A percentile compares a stretch with the other conserved stretches of the same genome.
Evolutionary conservation across 495 filamentous ascomycete species (phyloP).

Genomic region (Aspergillus cavernicola): DNA sequence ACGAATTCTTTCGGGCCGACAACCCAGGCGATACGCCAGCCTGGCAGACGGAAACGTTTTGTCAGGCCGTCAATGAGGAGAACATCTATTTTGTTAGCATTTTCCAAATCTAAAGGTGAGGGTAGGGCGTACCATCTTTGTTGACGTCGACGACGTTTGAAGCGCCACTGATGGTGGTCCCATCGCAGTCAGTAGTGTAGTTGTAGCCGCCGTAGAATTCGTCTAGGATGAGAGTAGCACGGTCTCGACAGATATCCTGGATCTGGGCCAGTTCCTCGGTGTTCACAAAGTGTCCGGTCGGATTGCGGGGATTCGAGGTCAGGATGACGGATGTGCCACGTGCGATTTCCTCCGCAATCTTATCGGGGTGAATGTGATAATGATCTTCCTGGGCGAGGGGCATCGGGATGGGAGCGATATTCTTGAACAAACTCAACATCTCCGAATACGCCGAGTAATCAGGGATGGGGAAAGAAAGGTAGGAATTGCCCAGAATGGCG

Average conservation of each 20-base stretch:
- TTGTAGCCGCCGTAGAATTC: conserved; percentile 98
- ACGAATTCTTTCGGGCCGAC: conserved; percentile 95
- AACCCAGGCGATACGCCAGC: conserved; percentile 97
- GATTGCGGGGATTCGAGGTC: conserved; percentile 96
- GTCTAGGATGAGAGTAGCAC: conserved; percentile 87
- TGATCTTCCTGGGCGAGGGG: conserved; percentile 77
- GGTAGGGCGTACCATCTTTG: conserved; percentile 48
- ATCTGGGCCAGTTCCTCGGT: conserved; percentile 81
- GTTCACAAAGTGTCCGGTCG: conserved; percentile 80
- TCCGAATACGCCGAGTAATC: conserved; percentile 86
- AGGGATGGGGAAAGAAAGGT: conserved; percentile 82
- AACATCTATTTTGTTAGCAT: conserved; percentile 51
- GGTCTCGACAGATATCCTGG: conserved; percentile 86
- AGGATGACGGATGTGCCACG: conserved; percentile 84
- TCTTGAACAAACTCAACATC: conserved; percentile 90
- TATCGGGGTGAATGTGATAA: conserved; percentile 88
- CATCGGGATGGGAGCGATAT: conserved; percentile 86
- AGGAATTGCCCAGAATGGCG: conserved; percentile 87
- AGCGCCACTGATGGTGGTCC: conserved; percentile 79
- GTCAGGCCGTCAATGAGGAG: conserved; percentile 94
- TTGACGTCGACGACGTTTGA: conserved; percentile 74
- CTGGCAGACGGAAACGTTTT: conserved; percentile 93
- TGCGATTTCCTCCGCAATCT: conserved; percentile 86
- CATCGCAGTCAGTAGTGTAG: conserved; percentile 87
- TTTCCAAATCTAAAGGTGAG: conserved; percentile 37